Percentiles rank a stretch among this genome's conserved stretches.
Evolutionary conservation across 192 early-diverging fungal species (phyloP).

Genomic region (Rhizoclosmatium globosum): DNA sequence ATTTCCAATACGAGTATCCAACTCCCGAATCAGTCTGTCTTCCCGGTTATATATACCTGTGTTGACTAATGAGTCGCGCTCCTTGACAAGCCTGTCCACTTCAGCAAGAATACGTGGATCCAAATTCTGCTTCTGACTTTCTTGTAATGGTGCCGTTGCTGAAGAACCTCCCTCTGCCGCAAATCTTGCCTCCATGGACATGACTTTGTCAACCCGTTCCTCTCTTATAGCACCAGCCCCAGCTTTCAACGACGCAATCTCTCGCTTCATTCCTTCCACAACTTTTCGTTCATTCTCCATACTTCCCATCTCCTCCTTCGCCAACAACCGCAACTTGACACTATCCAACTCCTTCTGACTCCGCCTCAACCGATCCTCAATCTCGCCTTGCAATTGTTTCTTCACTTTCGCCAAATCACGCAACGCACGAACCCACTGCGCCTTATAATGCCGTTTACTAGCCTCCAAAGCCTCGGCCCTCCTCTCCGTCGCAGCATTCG

Average conservation of each 20-base stretch:
- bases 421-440: slow-evolving; percentile 43
- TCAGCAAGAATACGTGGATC: slow-evolving; percentile 41
- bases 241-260: slow-evolving; percentile 11
- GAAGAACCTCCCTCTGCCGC: background rate
- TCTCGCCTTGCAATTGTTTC: slow-evolving; percentile 24
- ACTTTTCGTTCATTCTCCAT: slow-evolving; percentile 19
- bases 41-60: slow-evolving; percentile 54
- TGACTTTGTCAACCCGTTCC: background rate
- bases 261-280: slow-evolving; percentile 12
- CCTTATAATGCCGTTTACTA: slow-evolving; percentile 51
- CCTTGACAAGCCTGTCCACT: slow-evolving; percentile 53
- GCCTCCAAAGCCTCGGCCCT: slow-evolving; percentile 42
- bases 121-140: slow-evolving; percentile 20
- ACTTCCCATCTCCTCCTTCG: slow-evolving; percentile 26
- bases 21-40: slow-evolving; percentile 54
- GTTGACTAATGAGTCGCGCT: slow-evolving; percentile 51
- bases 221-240: background rate
- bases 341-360: slow-evolving; percentile 27
- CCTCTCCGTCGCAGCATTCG: slow-evolving; percentile 25
- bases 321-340: slow-evolving; percentile 27
- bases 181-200: background rate
- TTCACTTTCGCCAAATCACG: slow-evolving; percentile 38
- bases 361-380: slow-evolving; percentile 33
- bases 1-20: slow-evolving; percentile 45
- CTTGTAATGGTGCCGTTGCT: background rate